Base-by-base conservation (phyloP, 1,139 yeast genomes). In the Pichia sp. region DNA sequence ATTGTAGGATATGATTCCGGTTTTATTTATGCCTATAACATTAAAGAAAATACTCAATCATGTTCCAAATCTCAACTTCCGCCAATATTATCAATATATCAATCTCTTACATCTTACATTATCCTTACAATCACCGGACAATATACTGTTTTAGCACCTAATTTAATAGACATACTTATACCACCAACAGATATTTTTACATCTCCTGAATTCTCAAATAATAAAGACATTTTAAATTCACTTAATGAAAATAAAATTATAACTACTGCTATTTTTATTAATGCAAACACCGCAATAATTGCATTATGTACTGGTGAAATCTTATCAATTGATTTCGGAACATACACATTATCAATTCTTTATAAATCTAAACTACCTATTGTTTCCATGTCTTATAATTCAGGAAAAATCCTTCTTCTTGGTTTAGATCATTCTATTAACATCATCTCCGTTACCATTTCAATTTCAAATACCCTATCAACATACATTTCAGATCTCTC, bases 251-350 rank as follows among this genome's bases (percentile, higher is more conserved):
- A 20, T 7, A 26, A 24, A 8, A n/a, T 26, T 2, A 47, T 54
- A 14, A 48, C 56, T 3, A 40, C 56, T 2, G 37, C 48, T 33
- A 29, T 14, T 1, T 30, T 43, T 24, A 38, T 53, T 21, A 42
- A 45, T 27, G 33, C 48, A 15, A 48, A 47, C 35, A 47, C 45
- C 23, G 33, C 52, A 14, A 29, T 51, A 1, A 13, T 53, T 3
- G 55, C 54, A 2, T 37, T 52, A 10, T 36, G 51, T 4, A 41
- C 50, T 0, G 56, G 57, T 6, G 47, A 50, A 27, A 36, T 47
- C 1, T 37, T 40, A 13, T 20, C 33, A 5, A 31, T 33, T n/a
- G 42, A 43, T 29, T 37, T 43, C n/a, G 37, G 38, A 3, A 14
- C 14, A 8, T 22, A 34, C 16, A 38, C 29, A 13, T 9, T 39